phyloP scores from a whole-genome alignment of 352 stramenopile genomes.

The Globisporangium abappressorium region DNA sequence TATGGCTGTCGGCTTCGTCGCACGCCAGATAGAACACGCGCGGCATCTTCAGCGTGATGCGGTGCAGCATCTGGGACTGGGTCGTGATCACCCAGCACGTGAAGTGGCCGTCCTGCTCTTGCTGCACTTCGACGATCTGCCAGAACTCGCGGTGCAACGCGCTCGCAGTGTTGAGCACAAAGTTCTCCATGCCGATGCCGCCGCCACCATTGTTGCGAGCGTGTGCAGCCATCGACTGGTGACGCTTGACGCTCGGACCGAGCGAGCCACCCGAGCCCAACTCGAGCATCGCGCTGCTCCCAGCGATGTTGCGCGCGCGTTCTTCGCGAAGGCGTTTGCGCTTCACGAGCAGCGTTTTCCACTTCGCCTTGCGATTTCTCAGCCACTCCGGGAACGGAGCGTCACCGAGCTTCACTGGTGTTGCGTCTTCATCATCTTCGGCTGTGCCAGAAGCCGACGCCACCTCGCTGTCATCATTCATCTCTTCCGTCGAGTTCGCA shows the following conservation, averaged over 20 bases:
- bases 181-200: slow-evolving; percentile 79
- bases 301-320: slow-evolving; percentile 32
- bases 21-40: slow-evolving; percentile 61
- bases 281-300: slow-evolving; percentile 9
- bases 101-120: slow-evolving; percentile 84
- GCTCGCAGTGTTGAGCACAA: slow-evolving; percentile 60
- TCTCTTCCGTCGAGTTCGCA: slow-evolving; percentile 23
- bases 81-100: slow-evolving; percentile 95
- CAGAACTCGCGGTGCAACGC: slow-evolving; percentile 62
- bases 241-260: slow-evolving; percentile 32
- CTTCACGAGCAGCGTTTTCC: slow-evolving; percentile 54
- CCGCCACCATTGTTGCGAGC: slow-evolving; percentile 25
- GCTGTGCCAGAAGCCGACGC: not conserved
- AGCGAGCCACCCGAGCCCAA: slow-evolving; percentile 6
- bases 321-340: slow-evolving; percentile 60
- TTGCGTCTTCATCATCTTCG: slow-evolving; percentile 1
- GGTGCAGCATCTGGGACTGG: slow-evolving; percentile 66
- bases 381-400: slow-evolving; percentile 61
- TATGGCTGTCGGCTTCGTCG: slow-evolving; percentile 75
- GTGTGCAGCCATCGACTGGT: slow-evolving; percentile 25
- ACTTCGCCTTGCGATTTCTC: slow-evolving; percentile 68
- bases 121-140: slow-evolving; percentile 82
- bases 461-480: slow-evolving; percentile 20
- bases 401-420: slow-evolving; percentile 55
- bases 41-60: slow-evolving; percentile 72